A percentile compares a stretch with the other conserved stretches of the same genome.
phyloP scores from a whole-genome alignment of 2,329 filamentous ascomycete genomes.

The Chrysoporthe austroafricana region DNA sequence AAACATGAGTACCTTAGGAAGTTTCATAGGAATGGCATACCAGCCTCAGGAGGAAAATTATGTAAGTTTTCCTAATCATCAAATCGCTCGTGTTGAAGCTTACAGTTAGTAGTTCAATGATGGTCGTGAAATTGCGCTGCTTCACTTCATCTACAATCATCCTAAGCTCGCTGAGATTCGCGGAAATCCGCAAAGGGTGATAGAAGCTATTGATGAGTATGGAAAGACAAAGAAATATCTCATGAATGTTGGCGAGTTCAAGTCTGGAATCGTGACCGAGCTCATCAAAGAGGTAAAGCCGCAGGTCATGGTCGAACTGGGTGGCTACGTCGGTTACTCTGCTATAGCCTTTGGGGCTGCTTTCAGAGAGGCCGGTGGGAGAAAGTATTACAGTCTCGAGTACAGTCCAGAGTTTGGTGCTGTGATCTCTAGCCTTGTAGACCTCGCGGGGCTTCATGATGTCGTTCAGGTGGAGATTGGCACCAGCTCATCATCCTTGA shows the following conservation, averaged over 20 bases:
- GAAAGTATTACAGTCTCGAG: slow-evolving; percentile 73
- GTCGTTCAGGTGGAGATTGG: slow-evolving; percentile 74
- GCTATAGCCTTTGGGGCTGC: slow-evolving; percentile 75
- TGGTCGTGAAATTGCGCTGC: slow-evolving; percentile 73
- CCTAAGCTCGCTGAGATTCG: slow-evolving; percentile 65
- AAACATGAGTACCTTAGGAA: slow-evolving; percentile 24
- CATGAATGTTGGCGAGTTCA: slow-evolving; percentile 80
- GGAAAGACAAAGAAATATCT: slow-evolving; percentile 65
- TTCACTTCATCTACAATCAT: slow-evolving; percentile 69
- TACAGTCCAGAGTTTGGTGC: slow-evolving; percentile 74
- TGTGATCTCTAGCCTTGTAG: slow-evolving; percentile 69
- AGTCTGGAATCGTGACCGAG: slow-evolving; percentile 71
- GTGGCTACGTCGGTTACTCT: slow-evolving; percentile 83
- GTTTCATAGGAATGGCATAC: slow-evolving; percentile 47
- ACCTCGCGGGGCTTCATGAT: slow-evolving; percentile 73
- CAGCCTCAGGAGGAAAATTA: slow-evolving; percentile 47
- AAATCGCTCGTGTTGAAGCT: too few relatives aligned
- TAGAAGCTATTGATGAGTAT: slow-evolving; percentile 73
- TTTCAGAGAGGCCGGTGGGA: slow-evolving; percentile 64
- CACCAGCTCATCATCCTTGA: slow-evolving; percentile 67
- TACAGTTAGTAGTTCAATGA: slow-evolving; percentile 59
- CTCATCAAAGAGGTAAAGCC: slow-evolving; percentile 66
- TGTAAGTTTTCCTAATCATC: slow-evolving; percentile 27
- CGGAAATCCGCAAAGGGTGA: slow-evolving; percentile 64
- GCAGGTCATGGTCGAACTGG: slow-evolving; percentile 63